A percentile compares a stretch with the other conserved stretches of the same genome.
Conservation (phyloP, 2,329 filamentous ascomycete species). For the Nannizziopsis arthrosporioides region DNA sequence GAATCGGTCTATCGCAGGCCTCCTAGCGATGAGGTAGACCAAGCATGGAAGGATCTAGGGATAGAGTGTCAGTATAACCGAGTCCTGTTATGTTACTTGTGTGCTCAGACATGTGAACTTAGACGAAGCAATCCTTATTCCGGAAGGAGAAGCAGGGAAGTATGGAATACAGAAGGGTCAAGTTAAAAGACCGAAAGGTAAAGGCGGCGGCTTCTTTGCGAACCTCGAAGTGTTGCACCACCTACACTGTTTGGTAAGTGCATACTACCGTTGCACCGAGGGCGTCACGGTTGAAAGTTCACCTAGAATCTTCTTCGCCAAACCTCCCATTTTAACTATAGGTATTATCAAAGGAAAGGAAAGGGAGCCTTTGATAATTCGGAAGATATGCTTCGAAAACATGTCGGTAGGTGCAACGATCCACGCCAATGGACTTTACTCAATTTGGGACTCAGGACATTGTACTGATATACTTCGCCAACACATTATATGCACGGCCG, state of each 20-base stretch:
- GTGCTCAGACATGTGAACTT: conserved; percentile 2
- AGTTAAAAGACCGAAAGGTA: conserved; percentile 43
- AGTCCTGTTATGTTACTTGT: background rate
- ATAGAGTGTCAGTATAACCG: conserved; percentile 37
- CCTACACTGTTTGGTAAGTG: conserved; percentile 19
- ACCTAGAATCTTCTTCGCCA: conserved; percentile 11
- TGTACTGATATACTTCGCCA: conserved; percentile 16
- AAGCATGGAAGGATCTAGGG: conserved; percentile 45
- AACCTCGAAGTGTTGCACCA: conserved; percentile 17
- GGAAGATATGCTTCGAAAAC: conserved; percentile 43
- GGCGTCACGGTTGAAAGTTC: conserved; percentile 36
- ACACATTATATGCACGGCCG: conserved; percentile 14
- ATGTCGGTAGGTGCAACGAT: conserved; percentile 22
- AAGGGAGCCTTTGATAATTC: conserved; percentile 46
- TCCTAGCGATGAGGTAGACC: conserved; percentile 44
- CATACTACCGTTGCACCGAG: conserved; percentile 21
- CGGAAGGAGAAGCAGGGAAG: conserved; percentile 37
- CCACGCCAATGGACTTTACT: background rate
- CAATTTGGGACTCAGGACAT: conserved; percentile 10
- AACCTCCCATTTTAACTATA: conserved; percentile 21
- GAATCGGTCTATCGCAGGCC: conserved; percentile 43
- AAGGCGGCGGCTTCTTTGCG: conserved; percentile 31
- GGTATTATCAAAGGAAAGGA: conserved; percentile 24
- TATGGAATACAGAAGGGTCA: conserved; percentile 45
- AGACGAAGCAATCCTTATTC: conserved; percentile 41